phyloP scores from a whole-genome alignment of 305 asterid genomes.

The Fraxinus xanthoxyloides region DNA sequence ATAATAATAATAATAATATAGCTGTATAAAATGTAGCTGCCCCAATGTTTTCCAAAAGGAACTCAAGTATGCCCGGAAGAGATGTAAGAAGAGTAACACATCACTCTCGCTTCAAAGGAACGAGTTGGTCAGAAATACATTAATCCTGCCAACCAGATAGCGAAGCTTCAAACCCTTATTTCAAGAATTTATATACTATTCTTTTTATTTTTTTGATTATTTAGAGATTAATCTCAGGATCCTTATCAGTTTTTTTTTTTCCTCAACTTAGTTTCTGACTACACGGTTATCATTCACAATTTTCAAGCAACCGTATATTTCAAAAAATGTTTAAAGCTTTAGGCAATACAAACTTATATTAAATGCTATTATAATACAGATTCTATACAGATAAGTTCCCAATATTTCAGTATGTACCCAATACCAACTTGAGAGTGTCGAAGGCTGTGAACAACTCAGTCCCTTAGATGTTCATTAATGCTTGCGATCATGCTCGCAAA shows the following conservation, averaged over 20 bases:
- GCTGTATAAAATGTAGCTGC: constrained; percentile 22
- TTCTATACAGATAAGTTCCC: background rate
- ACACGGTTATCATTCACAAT: background rate
- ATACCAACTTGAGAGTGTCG: background rate
- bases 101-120: constrained; percentile 46
- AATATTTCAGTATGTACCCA: background rate
- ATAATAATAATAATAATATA: no score
- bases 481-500: constrained; percentile 39
- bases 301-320: background rate
- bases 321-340: background rate
- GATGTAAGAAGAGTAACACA: constrained; percentile 30
- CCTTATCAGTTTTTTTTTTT: background rate
- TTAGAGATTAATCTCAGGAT: background rate
- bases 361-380: background rate
- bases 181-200: background rate
- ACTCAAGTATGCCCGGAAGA: background rate
- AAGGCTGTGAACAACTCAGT: constrained; percentile 35
- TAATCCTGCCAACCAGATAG: constrained; percentile 38
- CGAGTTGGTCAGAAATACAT: constrained; percentile 34
- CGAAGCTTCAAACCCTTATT: constrained; percentile 26
- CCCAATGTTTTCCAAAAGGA: constrained; percentile 23
- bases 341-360: background rate
- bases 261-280: background rate
- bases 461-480: constrained; percentile 52
- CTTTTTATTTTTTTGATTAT: background rate